Conservation (phyloP, 2,329 filamentous ascomycete genomes). For the Elsinoe ampelina region DNA sequence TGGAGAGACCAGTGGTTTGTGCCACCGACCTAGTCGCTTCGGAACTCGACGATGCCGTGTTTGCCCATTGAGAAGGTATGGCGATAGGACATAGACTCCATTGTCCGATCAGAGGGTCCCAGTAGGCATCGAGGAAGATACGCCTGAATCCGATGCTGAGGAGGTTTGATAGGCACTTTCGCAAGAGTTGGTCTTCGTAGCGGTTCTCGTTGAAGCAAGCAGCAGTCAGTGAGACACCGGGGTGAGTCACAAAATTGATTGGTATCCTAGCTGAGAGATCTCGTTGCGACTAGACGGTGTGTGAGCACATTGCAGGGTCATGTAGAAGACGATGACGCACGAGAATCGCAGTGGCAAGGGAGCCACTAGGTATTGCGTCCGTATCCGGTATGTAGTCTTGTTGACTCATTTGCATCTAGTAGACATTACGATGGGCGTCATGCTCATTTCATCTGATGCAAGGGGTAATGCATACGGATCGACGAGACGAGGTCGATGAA, state of each 20-base stretch:
- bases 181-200: conserved; percentile 45
- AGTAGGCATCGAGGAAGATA: conserved; percentile 53
- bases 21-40: conserved; percentile 14
- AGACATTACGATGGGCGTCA: background rate
- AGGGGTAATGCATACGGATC: background rate
- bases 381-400: conserved; percentile 21
- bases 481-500: background rate
- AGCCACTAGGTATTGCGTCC: conserved; percentile 18
- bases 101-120: conserved; percentile 44
- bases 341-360: conserved; percentile 22
- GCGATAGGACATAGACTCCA: conserved; percentile 55
- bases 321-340: conserved; percentile 18
- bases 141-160: conserved; percentile 50
- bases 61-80: background rate
- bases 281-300: conserved; percentile 45
- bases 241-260: conserved; percentile 52
- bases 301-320: background rate
- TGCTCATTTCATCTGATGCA: background rate
- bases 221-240: conserved; percentile 47
- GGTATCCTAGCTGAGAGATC: conserved; percentile 52
- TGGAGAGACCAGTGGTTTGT: conserved; percentile 13
- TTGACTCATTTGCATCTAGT: background rate
- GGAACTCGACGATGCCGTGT: conserved; percentile 14
- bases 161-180: conserved; percentile 54
- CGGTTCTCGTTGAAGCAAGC: conserved; percentile 49